Evolutionary conservation across 805 yeast genomes (phyloP).

Genomic region (Ogataea naganishii): DNA sequence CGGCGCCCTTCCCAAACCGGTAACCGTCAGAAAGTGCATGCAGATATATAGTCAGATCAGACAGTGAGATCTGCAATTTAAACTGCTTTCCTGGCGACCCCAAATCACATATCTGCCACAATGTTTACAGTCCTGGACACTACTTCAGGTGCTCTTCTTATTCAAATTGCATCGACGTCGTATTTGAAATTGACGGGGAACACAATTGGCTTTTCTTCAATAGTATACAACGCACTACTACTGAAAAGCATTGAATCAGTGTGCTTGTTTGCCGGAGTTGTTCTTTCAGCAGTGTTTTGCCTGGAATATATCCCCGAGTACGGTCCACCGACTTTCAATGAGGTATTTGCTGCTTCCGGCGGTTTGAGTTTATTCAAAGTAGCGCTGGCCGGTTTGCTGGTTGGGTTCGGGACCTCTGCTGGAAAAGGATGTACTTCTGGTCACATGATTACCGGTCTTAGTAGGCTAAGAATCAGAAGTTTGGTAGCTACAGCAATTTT

Average conservation of each 20-base stretch:
- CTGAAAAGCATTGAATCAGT: no score
- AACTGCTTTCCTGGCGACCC: no score
- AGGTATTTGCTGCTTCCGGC: no score
- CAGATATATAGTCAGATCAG: no score
- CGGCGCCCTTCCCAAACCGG: no score
- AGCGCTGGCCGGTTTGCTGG: slow-evolving; percentile 29
- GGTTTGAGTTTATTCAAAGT: background rate
- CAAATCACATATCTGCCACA: no score
- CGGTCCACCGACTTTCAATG: background rate
- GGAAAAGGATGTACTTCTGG: slow-evolving; percentile 51
- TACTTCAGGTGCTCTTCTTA: slow-evolving; percentile 35
- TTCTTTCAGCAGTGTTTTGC: background rate
- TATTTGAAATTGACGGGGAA: slow-evolving; percentile 30
- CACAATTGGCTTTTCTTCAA: slow-evolving; percentile 39
- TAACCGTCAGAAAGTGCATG: no score
- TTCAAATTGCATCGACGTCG: slow-evolving; percentile 37
- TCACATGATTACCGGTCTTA: slow-evolving; percentile 43
- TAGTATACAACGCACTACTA: slow-evolving; percentile 26
- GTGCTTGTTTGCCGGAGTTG: slow-evolving; percentile 6
- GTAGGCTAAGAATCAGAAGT: slow-evolving; percentile 35
- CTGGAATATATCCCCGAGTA: no score
- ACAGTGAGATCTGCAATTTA: no score
- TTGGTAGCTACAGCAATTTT: slow-evolving; percentile 35
- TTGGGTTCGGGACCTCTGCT: slow-evolving; percentile 38
- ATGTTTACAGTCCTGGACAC: slow-evolving; percentile 40